Conservation (phyloP, 2,329 filamentous ascomycete species). For the Fusarium vanettenii region DNA sequence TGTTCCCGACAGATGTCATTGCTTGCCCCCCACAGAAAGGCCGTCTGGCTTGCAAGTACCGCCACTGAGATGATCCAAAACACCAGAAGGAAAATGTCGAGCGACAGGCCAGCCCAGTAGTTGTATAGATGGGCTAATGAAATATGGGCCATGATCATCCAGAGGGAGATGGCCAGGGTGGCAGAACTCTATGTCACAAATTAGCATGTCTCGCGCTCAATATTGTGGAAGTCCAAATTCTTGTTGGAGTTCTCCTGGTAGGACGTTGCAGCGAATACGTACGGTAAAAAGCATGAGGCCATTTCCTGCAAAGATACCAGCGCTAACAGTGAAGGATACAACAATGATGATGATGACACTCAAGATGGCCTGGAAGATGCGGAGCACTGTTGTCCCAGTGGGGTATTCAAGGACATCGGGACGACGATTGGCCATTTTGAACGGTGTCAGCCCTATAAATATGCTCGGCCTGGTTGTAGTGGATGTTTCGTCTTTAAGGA, state of each 20-base stretch:
- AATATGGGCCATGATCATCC: slow-evolving; percentile 58
- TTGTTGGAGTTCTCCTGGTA: not conserved
- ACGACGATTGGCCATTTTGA: slow-evolving; percentile 2
- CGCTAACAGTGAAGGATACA: slow-evolving; percentile 55
- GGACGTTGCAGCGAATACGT: slow-evolving; percentile 6
- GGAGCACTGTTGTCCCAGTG: slow-evolving; percentile 55
- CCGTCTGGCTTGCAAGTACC: slow-evolving; percentile 52
- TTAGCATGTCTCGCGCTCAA: slow-evolving; percentile 3
- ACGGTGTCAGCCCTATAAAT: not conserved
- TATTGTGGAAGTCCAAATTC: not conserved
- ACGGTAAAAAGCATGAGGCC: slow-evolving; percentile 54
- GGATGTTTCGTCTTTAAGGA: not conserved
- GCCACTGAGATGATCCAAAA: slow-evolving; percentile 64
- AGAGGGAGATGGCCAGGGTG: slow-evolving; percentile 59
- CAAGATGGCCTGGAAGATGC: slow-evolving; percentile 59
- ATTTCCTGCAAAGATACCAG: slow-evolving; percentile 51
- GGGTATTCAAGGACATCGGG: slow-evolving; percentile 55
- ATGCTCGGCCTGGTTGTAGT: not conserved
- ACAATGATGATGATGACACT: slow-evolving; percentile 60
- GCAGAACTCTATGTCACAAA: slow-evolving; percentile 49
- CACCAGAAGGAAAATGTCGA: slow-evolving; percentile 63
- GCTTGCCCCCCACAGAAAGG: slow-evolving; percentile 35
- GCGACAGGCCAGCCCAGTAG: slow-evolving; percentile 62
- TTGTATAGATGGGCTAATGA: slow-evolving; percentile 59
- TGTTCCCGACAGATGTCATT: slow-evolving; percentile 39